Base-by-base conservation (phyloP, 2,329 filamentous ascomycete species). In the Akanthomyces muscarius region DNA sequence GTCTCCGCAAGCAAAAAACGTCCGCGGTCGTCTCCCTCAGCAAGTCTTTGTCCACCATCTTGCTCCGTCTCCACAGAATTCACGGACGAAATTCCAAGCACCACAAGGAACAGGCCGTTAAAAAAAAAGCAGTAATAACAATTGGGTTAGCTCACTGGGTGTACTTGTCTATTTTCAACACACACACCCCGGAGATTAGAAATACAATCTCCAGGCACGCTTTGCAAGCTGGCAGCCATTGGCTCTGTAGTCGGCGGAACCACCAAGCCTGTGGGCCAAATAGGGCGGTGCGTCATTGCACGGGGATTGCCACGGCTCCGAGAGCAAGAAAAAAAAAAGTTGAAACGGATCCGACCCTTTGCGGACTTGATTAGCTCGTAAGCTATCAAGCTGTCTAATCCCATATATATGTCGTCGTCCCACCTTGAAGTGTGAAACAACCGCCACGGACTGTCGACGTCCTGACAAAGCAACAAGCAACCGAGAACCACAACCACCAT, bases 141-240 rank as follows among this genome's bases (percentile, higher is more conserved):
- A 55, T 13, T 36, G 2, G 23, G 36, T 41, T 61, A 48, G 44
- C 21, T 11, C 30, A 28, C 11, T 51, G 18, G 25, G 21, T 18
- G 2, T 13, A 5, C 50, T n/a, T 41, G 2, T 38, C 33, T 36
- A 36, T 36, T 36, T 21, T 25, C 42, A 38, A 48, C 55, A 38
- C 45, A 14, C 42, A 38, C 30, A 44, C 36, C 57, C 57, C 57
- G 57, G 57, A 60, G 57, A 60, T 60, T 51, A 52, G 45, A 51
- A 52, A 60, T 60, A 33, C 56, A 59, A 59, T 60, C 57, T 60
- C 58, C 58, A 53, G 50, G 58, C 58, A 38, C 33, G 30, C 28
- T 14, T 7, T 38, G n/a, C 18, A n/a, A 28, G 16, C 14, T 25
- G 45, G 42, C 54, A 50, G n/a, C 38, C 45, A 59, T 59, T 59